Percentiles rank a stretch among this genome's conserved stretches.
phyloP scores from a whole-genome alignment of 2,329 filamentous ascomycete species.

The Teratosphaeria viscida region DNA sequence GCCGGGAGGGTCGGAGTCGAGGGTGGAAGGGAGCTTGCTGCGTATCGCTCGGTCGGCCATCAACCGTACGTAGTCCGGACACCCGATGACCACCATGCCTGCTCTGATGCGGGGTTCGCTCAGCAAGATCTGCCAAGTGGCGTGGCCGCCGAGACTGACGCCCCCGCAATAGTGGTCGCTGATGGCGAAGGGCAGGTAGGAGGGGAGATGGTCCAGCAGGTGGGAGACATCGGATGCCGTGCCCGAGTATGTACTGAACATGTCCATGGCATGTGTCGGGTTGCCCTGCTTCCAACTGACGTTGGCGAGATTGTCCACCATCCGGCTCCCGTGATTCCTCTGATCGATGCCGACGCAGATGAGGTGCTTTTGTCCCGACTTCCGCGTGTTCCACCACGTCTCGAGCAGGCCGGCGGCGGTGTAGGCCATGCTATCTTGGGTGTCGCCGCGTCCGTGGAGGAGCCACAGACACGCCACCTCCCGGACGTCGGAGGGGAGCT shows the following conservation, averaged over 20 bases:
- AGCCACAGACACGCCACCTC: constrained; percentile 79
- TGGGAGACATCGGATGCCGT: constrained; percentile 65
- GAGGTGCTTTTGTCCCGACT: constrained; percentile 43
- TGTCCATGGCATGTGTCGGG: constrained; percentile 73
- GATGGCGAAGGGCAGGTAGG: constrained; percentile 50
- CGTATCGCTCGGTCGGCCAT: constrained; percentile 69
- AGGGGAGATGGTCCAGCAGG: constrained; percentile 67
- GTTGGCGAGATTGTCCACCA: constrained; percentile 59
- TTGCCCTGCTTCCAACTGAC: constrained; percentile 72
- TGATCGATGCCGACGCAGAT: constrained; percentile 84
- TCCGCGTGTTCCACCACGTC: constrained; percentile 51
- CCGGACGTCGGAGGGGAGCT: constrained; percentile 46
- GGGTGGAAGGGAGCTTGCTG: constrained; percentile 49
- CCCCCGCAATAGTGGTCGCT: constrained; percentile 65
- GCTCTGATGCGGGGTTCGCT: constrained; percentile 69
- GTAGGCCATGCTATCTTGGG: constrained; percentile 62
- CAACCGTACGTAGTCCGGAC: constrained; percentile 74
- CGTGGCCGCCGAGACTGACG: constrained; percentile 77
- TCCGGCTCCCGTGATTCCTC: constrained; percentile 74
- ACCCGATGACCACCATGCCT: constrained; percentile 73
- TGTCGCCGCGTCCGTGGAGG: constrained; percentile 66
- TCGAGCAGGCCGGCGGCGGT: constrained; percentile 59
- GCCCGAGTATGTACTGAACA: constrained; percentile 68
- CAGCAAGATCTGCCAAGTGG: constrained; percentile 73
- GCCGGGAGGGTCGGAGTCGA: constrained; percentile 48